These are phyloP conservation scores for Protomyces arabidopsidicola DNA, from an alignment of 1,139 yeast species.

Conservation along the genomic window DNA sequence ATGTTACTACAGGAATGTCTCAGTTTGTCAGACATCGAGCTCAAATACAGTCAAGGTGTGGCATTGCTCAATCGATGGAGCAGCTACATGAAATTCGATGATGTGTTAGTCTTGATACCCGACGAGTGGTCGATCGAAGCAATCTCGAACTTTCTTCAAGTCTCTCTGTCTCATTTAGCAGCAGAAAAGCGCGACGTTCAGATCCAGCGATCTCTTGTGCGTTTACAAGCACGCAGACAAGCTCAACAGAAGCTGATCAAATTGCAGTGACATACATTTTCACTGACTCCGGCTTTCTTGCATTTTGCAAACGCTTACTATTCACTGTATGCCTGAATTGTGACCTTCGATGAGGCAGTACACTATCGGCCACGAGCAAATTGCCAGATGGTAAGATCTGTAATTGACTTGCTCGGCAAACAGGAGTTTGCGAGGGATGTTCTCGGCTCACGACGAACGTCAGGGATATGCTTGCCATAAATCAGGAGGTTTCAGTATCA, in stretches of 20 bases:
- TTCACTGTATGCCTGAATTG: no score
- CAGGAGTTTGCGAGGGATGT: no score
- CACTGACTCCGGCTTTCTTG: no score
- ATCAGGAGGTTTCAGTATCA: no score
- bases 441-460: no score
- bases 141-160: slow-evolving; percentile 36
- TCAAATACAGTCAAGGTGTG: slow-evolving; percentile 36
- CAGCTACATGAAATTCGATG: slow-evolving; percentile 35
- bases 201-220: slow-evolving; percentile 9
- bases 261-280: no score
- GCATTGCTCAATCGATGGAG: slow-evolving; percentile 39
- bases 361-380: no score
- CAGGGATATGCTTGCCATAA: no score
- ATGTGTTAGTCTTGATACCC: slow-evolving; percentile 38
- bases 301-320: no score
- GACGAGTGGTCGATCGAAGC: slow-evolving; percentile 41
- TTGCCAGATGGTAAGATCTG: no score
- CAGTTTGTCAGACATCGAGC: slow-evolving; percentile 34
- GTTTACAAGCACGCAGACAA: background rate
- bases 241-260: background rate
- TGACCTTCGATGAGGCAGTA: no score
- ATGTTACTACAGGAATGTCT: slow-evolving; percentile 37
- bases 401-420: no score
- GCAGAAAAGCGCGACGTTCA: slow-evolving; percentile 32
- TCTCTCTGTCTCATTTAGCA: slow-evolving; percentile 31